These are phyloP conservation scores for Talaromyces liani DNA, from an alignment of 495 filamentous ascomycete genomes.

Conservation along the genomic window DNA sequence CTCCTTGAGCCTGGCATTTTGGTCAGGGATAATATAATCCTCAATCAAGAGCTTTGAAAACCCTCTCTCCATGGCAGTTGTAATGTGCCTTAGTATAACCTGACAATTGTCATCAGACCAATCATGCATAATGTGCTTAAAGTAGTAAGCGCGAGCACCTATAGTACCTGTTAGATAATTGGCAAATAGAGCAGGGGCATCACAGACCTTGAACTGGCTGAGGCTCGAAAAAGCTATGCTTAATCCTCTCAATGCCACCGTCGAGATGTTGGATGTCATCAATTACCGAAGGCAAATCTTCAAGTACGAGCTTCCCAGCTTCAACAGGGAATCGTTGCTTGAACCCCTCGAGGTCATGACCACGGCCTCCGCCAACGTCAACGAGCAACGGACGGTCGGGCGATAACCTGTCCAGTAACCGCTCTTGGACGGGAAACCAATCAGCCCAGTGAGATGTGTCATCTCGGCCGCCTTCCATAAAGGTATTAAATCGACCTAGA, in stretches of 20 bases:
- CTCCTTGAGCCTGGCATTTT: conserved; percentile 14
- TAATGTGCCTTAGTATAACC: conserved; percentile 24
- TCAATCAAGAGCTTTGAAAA: conserved; percentile 36
- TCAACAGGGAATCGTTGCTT: conserved; percentile 14
- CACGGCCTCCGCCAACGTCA: conserved; percentile 45
- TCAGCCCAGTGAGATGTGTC: conserved; percentile 42
- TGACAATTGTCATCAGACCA: conserved; percentile 32
- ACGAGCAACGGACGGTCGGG: conserved; percentile 35
- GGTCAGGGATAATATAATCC: conserved; percentile 30
- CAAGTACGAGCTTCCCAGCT: conserved; percentile 28
- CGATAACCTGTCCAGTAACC: conserved; percentile 13
- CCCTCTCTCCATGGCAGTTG: conserved; percentile 27
- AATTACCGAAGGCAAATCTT: conserved; percentile 37
- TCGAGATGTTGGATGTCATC: conserved; percentile 18
- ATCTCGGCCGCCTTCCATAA: conserved; percentile 34
- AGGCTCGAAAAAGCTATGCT: conserved; percentile 32
- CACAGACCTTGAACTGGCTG: conserved; percentile 26
- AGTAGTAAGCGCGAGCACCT: conserved; percentile 35
- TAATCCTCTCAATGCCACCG: conserved; percentile 19
- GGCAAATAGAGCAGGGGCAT: conserved; percentile 4
- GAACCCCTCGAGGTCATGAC: conserved; percentile 41
- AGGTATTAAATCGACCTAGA: conserved; percentile 20
- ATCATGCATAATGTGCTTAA: conserved; percentile 41
- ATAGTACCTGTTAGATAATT: conserved; percentile 2
- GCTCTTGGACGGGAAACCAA: conserved; percentile 39